Evolutionary conservation across 176 grass and related monocot species (phyloP).

Genomic region (Elymus sibiricus): DNA sequence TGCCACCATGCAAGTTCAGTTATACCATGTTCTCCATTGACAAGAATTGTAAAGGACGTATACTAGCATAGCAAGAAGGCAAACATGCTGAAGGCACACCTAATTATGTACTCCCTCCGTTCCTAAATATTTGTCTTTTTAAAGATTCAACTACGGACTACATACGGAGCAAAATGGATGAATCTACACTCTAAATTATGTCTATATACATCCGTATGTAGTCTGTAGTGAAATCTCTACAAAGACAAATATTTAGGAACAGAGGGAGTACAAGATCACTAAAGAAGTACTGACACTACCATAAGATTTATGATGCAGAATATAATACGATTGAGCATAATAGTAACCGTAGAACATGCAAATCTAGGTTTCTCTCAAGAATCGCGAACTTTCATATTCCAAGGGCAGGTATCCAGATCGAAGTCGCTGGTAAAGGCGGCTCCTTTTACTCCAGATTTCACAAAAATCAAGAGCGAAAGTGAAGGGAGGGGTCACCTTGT

Average conservation of each 20-base stretch:
- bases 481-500: slow-evolving; percentile 54
- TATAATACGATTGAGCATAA: not conserved
- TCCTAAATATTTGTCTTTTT: too few species aligned
- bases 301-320: not conserved
- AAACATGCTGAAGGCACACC: not conserved
- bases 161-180: too few species aligned
- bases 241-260: too few species aligned
- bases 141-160: too few species aligned
- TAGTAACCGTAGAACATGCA: not conserved
- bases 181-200: too few species aligned
- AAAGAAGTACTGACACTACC: not conserved
- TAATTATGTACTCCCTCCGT: too few species aligned
- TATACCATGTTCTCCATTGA: not conserved
- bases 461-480: not conserved
- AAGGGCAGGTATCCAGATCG: not conserved
- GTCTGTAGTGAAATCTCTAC: too few species aligned
- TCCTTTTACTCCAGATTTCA: slow-evolving; percentile 10
- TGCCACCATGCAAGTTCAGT: not conserved
- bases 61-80: not conserved
- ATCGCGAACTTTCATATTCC: not conserved
- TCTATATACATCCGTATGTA: too few species aligned
- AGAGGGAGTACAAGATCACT: not conserved
- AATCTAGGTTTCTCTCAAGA: slow-evolving; percentile 2
- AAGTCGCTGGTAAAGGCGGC: not conserved
- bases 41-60: slow-evolving; percentile 8